Percentiles rank a stretch among this genome's conserved stretches.
Evolutionary conservation across 148 eudicot genomes (phyloP).

Genomic region (Suaeda aralocaspica): DNA sequence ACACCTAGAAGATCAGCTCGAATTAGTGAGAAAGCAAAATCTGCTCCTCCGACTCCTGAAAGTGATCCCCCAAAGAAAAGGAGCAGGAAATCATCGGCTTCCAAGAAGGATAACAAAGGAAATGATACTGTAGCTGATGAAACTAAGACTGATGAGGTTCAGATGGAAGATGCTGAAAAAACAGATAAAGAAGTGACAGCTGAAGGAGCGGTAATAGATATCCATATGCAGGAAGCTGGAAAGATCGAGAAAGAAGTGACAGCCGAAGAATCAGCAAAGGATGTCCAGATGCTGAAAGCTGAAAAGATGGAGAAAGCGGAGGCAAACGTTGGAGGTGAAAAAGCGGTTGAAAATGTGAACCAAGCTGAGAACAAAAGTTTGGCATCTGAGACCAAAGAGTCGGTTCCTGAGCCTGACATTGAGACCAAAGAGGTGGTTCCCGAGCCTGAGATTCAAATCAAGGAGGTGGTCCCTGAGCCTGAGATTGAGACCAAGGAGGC

Average conservation of each 20-base stretch:
- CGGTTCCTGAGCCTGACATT: not conserved
- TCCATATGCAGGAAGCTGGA: slow-evolving; percentile 18
- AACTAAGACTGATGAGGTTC: slow-evolving; percentile 27
- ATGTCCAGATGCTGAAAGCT: slow-evolving; percentile 21
- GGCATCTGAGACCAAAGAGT: slow-evolving; percentile 23
- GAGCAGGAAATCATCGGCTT: slow-evolving; percentile 39
- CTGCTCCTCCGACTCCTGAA: slow-evolving; percentile 39
- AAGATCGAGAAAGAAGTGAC: slow-evolving; percentile 21
- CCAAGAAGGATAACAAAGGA: slow-evolving; percentile 48
- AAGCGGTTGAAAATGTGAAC: slow-evolving; percentile 24
- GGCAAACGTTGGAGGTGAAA: slow-evolving; percentile 2
- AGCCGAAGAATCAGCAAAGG: slow-evolving; percentile 14
- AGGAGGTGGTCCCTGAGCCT: not conserved
- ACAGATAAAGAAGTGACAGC: slow-evolving; percentile 20
- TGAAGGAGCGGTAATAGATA: slow-evolving; percentile 19
- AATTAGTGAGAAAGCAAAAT: slow-evolving; percentile 70
- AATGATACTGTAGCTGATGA: slow-evolving; percentile 31
- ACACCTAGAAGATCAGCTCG: slow-evolving; percentile 85
- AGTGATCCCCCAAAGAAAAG: slow-evolving; percentile 59
- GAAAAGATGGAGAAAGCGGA: slow-evolving; percentile 22
- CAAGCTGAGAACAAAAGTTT: slow-evolving; percentile 22
- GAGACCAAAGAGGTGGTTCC: no score
- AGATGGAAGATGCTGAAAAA: slow-evolving; percentile 37
- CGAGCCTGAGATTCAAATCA: slow-evolving; percentile 4
- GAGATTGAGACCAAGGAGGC: slow-evolving; percentile 12